Base-by-base conservation (phyloP, 2,329 filamentous ascomycete genomes). In the Ascochyta rabiei region DNA sequence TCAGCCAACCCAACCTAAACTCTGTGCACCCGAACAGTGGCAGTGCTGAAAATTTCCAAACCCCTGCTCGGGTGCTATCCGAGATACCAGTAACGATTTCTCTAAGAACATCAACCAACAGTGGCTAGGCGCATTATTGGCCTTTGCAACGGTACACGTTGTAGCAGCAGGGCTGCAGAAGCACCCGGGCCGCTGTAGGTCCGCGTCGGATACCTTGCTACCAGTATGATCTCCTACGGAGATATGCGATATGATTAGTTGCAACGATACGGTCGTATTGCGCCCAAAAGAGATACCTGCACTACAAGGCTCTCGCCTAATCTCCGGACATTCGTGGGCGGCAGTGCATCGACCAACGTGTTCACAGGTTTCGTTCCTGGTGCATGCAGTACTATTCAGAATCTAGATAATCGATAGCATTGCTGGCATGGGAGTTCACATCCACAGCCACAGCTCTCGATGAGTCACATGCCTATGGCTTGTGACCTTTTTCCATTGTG, bases 361-460 rank as follows among this genome's bases (percentile, higher is more conserved):
- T 56, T 43, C 16, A 41, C 40, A 40, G 23, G 24, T 41, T 35
- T 30, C 46, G 24, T 26, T 42, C 30, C 35, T 38, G 5, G 15
- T 41, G 26, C 47, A n/a, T 48, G 18, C 13, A 41, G 19, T 28
- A 26, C 45, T 42, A 38, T 42, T 16, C 42, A 42, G 24, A 18
- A 21, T 55, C 26, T 21, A 19, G 46, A 46, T 37, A 42, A 19
- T 34, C 21, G 31, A 49, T 41, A 28, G 41, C 31, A 47, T 13
- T 42, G 24, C 23, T 42, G 18, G 46, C 46, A 47, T 49, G 37
- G 34, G 24, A 21, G 15, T 40, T 38, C 48, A 52, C 56, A 65
- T 64, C 64, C 66, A 64, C 57, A 68, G 66, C 66, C 66, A 64
- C 64, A 62, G 55, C 45, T 56, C 55, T 53, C 40, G 55, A 47